These are phyloP conservation scores for Gossypium mustelinum DNA, from an alignment of 345 rosid species.

Conservation along the genomic window DNA sequence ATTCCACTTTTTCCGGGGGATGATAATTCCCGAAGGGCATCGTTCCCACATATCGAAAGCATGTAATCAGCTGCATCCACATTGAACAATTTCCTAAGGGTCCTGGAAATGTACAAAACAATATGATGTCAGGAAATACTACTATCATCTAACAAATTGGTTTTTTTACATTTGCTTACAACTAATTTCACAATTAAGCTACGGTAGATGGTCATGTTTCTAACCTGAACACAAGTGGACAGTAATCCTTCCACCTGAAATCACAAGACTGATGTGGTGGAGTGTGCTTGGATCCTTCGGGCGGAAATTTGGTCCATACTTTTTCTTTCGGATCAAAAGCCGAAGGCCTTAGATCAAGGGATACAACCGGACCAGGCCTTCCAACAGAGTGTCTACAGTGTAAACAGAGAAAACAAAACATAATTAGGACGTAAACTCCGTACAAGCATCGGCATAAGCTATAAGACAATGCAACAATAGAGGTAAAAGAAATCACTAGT, in stretches of 20 bases:
- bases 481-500: neutral
- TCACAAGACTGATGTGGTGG: slow-evolving; percentile 94
- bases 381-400: slow-evolving; percentile 83
- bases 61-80: slow-evolving; percentile 98
- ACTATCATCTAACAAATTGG: neutral
- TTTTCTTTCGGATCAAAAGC: slow-evolving; percentile 93
- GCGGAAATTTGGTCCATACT: slow-evolving; percentile 94
- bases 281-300: slow-evolving; percentile 91
- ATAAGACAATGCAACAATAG: neutral
- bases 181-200: neutral
- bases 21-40: slow-evolving; percentile 94
- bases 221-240: slow-evolving; percentile 96
- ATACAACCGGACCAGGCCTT: slow-evolving; percentile 78
- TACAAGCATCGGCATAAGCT: neutral
- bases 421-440: neutral
- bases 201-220: neutral
- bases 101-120: slow-evolving; percentile 45
- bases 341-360: slow-evolving; percentile 83
- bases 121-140: slow-evolving; percentile 15
- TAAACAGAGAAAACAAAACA: slow-evolving; percentile 7
- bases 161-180: neutral
- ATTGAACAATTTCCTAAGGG: slow-evolving; percentile 78
- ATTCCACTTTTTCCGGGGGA: slow-evolving; percentile 99
- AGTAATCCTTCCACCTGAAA: slow-evolving; percentile 96
- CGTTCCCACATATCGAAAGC: slow-evolving; percentile 91